Conservation (phyloP, 2,329 filamentous ascomycete species). For the Fusarium proliferatum region DNA sequence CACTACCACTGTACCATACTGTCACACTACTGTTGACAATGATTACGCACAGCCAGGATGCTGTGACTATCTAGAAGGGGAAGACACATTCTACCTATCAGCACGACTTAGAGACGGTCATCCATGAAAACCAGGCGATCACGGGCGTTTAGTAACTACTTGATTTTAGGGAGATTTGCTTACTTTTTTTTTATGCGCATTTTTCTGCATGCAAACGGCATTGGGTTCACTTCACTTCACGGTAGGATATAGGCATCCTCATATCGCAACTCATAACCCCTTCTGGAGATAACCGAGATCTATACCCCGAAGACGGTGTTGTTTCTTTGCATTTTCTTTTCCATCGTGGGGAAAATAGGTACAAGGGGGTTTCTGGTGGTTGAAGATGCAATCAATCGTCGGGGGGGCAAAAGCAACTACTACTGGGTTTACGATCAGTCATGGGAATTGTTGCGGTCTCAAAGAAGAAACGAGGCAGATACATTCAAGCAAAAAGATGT, state of each 20-base stretch:
- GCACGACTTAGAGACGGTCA: neutral
- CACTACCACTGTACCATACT: slow-evolving; percentile 8
- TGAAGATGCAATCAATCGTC: slow-evolving; percentile 2
- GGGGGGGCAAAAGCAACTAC: slow-evolving; percentile 4
- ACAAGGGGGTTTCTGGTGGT: slow-evolving; percentile 16
- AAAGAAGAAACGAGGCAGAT: neutral
- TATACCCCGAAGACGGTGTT: slow-evolving; percentile 3
- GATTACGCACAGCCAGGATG: neutral
- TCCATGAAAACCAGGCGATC: neutral
- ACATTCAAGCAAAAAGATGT: slow-evolving; percentile 21
- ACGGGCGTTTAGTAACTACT: slow-evolving; percentile 15
- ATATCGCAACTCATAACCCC: slow-evolving; percentile 7
- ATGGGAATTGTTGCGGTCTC: slow-evolving; percentile 14
- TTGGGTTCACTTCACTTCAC: slow-evolving; percentile 19
- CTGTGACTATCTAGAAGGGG: slow-evolving; percentile 1
- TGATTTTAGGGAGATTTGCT: slow-evolving; percentile 19
- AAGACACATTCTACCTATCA: slow-evolving; percentile 2
- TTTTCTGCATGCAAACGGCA: slow-evolving; percentile 8
- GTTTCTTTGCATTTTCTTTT: slow-evolving; percentile 29
- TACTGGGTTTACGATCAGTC: slow-evolving; percentile 12
- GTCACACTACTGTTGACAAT: slow-evolving; percentile 12
- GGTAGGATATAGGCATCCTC: slow-evolving; percentile 15
- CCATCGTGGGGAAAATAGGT: slow-evolving; percentile 5
- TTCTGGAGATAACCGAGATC: slow-evolving; percentile 26
- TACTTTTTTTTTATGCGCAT: slow-evolving; percentile 10